These are phyloP conservation scores for Mortierella sp. DNA, from an alignment of 371 early-diverging fungal species.

Conservation along the genomic window DNA sequence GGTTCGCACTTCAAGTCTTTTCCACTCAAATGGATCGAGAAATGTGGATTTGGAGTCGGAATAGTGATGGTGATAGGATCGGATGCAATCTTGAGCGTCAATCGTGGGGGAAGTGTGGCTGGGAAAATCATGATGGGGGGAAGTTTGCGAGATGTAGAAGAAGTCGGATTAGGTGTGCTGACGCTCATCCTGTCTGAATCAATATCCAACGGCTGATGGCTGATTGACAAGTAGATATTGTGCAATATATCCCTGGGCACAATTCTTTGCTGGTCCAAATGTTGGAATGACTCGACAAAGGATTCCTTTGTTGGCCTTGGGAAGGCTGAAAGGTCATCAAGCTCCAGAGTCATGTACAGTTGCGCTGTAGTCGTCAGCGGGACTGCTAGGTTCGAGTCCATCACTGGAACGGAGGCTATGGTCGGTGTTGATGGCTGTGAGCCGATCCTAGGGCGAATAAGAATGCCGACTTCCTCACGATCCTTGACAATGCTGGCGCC, in stretches of 20 bases:
- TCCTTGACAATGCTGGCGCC: slow-evolving; percentile 55
- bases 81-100: slow-evolving; percentile 66
- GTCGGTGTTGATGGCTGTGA: slow-evolving; percentile 53
- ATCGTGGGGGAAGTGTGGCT: slow-evolving; percentile 62
- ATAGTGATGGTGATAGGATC: slow-evolving; percentile 70
- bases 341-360: slow-evolving; percentile 26
- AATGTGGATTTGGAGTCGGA: slow-evolving; percentile 66
- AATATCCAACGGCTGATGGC: slow-evolving; percentile 45
- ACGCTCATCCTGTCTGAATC: slow-evolving; percentile 26
- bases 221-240: slow-evolving; percentile 36
- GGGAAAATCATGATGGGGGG: slow-evolving; percentile 44
- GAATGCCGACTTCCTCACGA: slow-evolving; percentile 43
- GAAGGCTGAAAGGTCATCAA: slow-evolving; percentile 39
- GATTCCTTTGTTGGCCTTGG: slow-evolving; percentile 40
- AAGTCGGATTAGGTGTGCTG: slow-evolving; percentile 1
- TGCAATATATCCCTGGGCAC: slow-evolving; percentile 38
- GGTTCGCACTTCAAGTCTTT: slow-evolving; percentile 70
- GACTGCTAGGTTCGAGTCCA: slow-evolving; percentile 26
- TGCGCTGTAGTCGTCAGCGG: slow-evolving; percentile 16
- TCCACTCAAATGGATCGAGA: slow-evolving; percentile 72
- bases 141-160: slow-evolving; percentile 24
- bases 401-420: slow-evolving; percentile 38
- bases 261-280: slow-evolving; percentile 48
- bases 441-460: slow-evolving; percentile 37
- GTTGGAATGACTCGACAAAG: slow-evolving; percentile 48